Evolutionary conservation across 257 asterid genomes (phyloP).

Genomic region (Paulownia fortunei): DNA sequence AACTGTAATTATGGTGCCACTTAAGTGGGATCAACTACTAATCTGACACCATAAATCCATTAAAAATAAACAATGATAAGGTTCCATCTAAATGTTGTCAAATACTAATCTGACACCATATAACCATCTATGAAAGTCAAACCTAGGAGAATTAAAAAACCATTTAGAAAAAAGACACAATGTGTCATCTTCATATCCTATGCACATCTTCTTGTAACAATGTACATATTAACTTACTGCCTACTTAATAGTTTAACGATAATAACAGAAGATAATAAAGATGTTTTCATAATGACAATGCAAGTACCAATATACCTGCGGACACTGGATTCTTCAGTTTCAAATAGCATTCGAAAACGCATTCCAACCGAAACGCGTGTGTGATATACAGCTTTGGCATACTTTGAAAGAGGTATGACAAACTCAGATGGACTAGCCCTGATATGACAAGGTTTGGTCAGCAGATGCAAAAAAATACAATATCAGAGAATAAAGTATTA

Average conservation of each 20-base stretch:
- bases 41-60: background rate
- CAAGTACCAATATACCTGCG: slow-evolving; percentile 68
- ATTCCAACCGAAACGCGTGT: slow-evolving; percentile 95
- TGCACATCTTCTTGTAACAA: background rate
- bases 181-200: background rate
- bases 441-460: slow-evolving; percentile 37
- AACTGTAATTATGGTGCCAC: background rate
- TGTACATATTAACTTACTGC: background rate
- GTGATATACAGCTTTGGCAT: slow-evolving; percentile 89
- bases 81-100: background rate
- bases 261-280: background rate
- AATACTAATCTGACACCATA: background rate
- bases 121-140: background rate
- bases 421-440: slow-evolving; percentile 99
- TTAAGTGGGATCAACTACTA: background rate
- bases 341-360: slow-evolving; percentile 98
- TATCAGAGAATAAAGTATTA: background rate
- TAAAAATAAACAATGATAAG: background rate
- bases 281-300: slow-evolving; percentile 2
- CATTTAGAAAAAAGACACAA: background rate
- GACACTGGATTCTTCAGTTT: slow-evolving; percentile 98
- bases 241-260: background rate
- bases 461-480: background rate
- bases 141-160: background rate
- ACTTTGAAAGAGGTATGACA: slow-evolving; percentile 88